These are phyloP conservation scores for Adansonia grandidieri DNA, from an alignment of 441 rosid species.

Conservation along the genomic window DNA sequence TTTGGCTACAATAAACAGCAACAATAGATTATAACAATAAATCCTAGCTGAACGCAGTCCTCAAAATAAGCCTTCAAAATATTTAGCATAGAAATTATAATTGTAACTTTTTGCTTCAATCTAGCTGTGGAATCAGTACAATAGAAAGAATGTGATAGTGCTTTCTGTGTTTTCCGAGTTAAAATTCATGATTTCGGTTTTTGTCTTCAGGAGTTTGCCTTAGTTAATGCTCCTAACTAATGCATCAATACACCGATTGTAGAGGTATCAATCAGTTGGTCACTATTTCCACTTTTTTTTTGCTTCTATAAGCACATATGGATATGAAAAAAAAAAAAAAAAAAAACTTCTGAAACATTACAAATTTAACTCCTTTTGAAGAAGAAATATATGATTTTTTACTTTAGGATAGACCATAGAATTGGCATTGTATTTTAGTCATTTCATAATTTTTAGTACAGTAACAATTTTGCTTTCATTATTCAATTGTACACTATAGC, in stretches of 20 bases:
- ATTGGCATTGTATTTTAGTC: conserved; percentile 9
- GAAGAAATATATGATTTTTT: background rate
- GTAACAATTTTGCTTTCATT: background rate
- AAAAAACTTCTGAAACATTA: background rate
- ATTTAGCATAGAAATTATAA: conserved; percentile 17
- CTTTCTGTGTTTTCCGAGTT: background rate
- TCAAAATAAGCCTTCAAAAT: conserved; percentile 8
- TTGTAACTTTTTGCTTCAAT: background rate
- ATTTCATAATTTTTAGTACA: background rate
- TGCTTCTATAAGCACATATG: background rate
- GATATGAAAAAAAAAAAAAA: background rate
- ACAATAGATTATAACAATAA: background rate
- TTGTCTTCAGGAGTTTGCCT: background rate
- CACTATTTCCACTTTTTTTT: background rate
- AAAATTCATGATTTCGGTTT: background rate
- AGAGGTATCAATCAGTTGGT: background rate
- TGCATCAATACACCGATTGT: background rate
- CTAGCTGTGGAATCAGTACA: background rate
- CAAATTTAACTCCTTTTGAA: background rate
- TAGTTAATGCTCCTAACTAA: background rate
- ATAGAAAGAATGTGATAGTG: background rate
- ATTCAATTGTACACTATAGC: background rate
- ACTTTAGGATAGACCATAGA: background rate
- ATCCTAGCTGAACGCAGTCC: background rate
- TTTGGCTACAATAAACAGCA: background rate